Conservation (phyloP, 306 rosid genomes). For the Vicia villosa region DNA sequence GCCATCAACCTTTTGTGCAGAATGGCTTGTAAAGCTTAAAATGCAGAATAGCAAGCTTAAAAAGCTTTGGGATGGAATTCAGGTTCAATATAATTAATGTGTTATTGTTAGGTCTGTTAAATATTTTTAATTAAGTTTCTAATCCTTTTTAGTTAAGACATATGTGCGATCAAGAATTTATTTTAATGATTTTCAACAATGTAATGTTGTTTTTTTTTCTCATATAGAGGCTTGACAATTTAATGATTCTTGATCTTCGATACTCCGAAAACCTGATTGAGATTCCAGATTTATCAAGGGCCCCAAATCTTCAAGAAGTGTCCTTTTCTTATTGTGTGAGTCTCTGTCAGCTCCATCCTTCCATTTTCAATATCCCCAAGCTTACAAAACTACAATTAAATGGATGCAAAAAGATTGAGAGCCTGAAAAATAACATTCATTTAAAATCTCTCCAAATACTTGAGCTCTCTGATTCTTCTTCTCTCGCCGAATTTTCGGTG, state of each 20-base stretch:
- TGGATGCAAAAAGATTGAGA: not conserved
- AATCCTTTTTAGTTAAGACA: not conserved
- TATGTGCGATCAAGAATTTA: not conserved
- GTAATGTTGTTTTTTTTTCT: too few relatives aligned
- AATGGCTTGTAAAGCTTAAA: not conserved
- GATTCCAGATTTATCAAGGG: not conserved
- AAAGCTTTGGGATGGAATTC: constrained; percentile 22
- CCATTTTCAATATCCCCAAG: not conserved
- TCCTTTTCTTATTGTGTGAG: accelerated
- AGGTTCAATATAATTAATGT: too few relatives aligned
- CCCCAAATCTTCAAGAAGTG: not conserved
- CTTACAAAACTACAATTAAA: not conserved
- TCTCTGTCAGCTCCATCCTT: not conserved
- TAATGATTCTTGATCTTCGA: not conserved
- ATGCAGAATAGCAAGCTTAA: not conserved
- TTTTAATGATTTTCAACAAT: too few relatives aligned
- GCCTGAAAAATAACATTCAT: not conserved
- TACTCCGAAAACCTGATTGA: not conserved
- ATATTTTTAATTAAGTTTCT: too few relatives aligned
- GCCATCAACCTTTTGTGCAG: not conserved
- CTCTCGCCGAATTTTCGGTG: not conserved
- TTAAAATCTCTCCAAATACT: not conserved
- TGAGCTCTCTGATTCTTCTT: not conserved
- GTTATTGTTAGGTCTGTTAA: too few relatives aligned
- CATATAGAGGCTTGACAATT: not conserved